Conservation (phyloP, 2,329 filamentous ascomycete species). For the Aureobasidium musti region DNA sequence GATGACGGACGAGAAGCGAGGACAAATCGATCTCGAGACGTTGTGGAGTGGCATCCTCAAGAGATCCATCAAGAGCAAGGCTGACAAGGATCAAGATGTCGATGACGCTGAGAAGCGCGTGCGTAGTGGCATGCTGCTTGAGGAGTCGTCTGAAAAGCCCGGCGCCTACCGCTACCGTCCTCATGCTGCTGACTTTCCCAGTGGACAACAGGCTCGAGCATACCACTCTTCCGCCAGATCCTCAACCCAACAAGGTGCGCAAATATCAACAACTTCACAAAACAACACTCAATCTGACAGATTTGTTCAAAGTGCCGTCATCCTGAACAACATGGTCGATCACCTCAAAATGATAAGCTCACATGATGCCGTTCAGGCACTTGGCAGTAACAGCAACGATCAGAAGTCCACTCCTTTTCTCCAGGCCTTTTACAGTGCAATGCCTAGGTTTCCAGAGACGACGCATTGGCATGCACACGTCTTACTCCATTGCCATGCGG, state of each 20-base stretch:
- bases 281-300: conserved; percentile 1
- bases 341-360: conserved; percentile 39
- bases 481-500: conserved; percentile 44
- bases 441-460: conserved; percentile 38
- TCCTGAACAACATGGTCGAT: conserved; percentile 29
- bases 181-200: conserved; percentile 7
- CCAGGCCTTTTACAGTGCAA: conserved; percentile 43
- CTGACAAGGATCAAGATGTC: conserved; percentile 29
- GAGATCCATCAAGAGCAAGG: conserved; percentile 44
- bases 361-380: conserved; percentile 39
- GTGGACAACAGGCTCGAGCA: conserved; percentile 24
- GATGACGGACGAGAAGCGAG: conserved; percentile 69
- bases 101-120: conserved; percentile 27
- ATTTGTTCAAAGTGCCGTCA: neutral
- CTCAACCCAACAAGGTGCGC: conserved; percentile 28
- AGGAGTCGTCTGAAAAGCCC: neutral
- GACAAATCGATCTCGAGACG: conserved; percentile 65
- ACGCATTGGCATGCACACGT: conserved; percentile 41
- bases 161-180: conserved; percentile 20
- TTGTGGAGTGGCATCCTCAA: conserved; percentile 59
- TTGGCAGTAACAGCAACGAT: conserved; percentile 44
- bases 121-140: conserved; percentile 21
- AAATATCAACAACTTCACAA: conserved; percentile 1
- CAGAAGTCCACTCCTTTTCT: conserved; percentile 48
- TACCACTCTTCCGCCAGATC: conserved; percentile 17